These are phyloP conservation scores for Fusarium palustre DNA, from an alignment of 2,329 filamentous ascomycete genomes.

Conservation along the genomic window DNA sequence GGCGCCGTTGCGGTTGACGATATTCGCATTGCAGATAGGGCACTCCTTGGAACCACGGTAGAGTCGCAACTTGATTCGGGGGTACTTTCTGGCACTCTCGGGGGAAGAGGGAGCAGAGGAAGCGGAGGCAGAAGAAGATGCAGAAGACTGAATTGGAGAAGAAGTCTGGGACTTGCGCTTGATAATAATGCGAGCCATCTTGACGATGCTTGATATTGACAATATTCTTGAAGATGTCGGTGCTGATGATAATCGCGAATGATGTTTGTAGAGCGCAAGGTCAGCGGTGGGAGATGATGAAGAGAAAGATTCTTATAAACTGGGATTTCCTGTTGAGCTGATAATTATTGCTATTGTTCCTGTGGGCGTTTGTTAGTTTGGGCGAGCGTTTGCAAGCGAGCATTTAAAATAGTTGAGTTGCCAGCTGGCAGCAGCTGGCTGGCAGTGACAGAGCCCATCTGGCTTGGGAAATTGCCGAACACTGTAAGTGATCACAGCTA, in stretches of 20 bases:
- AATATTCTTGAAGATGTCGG: not conserved
- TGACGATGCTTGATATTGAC: no score
- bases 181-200: slow-evolving; percentile 4
- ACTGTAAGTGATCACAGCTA: not conserved
- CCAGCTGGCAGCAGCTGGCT: not conserved
- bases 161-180: not conserved
- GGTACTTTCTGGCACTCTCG: not conserved
- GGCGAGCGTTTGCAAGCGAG: no score
- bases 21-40: slow-evolving; percentile 9
- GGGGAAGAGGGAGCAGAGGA: not conserved
- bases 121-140: not conserved
- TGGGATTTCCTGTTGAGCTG: fast-evolving
- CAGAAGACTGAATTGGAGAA: not conserved
- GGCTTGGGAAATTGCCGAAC: not conserved
- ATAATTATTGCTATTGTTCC: not conserved
- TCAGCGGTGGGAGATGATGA: fast-evolving
- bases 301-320: fast-evolving
- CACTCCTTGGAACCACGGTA: not conserved
- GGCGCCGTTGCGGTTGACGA: slow-evolving; percentile 3
- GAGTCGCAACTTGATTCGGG: fast-evolving
- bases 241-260: not conserved
- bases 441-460: not conserved
- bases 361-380: not conserved
- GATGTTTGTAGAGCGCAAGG: fast-evolving
- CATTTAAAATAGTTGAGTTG: not conserved